Percentiles rank a stretch among this genome's conserved stretches.
phyloP scores from a whole-genome alignment of 1,284 basidiomycete genomes.

The Gomphus sp. region DNA sequence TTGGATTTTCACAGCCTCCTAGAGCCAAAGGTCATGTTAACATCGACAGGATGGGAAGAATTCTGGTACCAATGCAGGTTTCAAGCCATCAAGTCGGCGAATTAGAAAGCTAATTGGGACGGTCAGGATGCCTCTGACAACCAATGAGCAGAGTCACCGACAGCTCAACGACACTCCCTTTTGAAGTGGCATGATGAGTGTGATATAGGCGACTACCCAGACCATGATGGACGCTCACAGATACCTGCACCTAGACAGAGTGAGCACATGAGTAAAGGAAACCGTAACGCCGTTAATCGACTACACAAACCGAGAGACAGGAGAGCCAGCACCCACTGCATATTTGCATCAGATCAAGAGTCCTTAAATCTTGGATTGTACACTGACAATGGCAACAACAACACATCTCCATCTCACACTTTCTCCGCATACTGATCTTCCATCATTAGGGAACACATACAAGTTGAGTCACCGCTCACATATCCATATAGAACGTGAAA shows the following conservation, averaged over 20 bases:
- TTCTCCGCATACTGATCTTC: not conserved
- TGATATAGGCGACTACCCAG: not conserved
- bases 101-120: not conserved
- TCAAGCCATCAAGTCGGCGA: not conserved
- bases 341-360: not conserved
- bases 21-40: not conserved
- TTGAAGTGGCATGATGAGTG: not conserved
- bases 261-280: not conserved
- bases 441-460: not conserved
- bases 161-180: not conserved
- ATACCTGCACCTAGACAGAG: not conserved
- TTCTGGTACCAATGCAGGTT: not conserved
- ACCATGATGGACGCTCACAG: not conserved
- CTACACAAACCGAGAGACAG: not conserved
- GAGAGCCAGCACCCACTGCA: not conserved
- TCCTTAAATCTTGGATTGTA: not conserved
- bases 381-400: not conserved
- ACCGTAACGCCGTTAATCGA: not conserved
- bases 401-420: not conserved
- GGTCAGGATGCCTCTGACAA: not conserved
- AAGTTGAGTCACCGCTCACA: not conserved
- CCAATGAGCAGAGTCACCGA: not conserved
- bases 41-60: not conserved
- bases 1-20: not conserved
- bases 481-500: not conserved